Evolutionary conservation across 1,284 basidiomycete species (phyloP), one percentile per base, ranked within the genome.

Genomic region (Fomes fomentarius): DNA sequence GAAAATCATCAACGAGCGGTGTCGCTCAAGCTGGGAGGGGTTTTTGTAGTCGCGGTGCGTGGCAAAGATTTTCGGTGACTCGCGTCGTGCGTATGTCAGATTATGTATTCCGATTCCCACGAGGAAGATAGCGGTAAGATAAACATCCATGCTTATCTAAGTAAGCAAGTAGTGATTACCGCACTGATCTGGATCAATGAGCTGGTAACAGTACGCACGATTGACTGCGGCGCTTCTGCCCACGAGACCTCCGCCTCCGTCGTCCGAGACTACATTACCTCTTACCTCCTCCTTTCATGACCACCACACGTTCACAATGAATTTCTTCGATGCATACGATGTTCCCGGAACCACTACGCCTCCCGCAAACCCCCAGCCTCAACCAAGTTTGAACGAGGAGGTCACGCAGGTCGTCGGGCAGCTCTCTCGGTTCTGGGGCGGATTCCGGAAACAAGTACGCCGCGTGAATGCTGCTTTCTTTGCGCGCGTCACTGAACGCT

Each of bases 391-490:
- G 45, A 88, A 95, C 66, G 88, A 94, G 63, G 94, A 96, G 71
- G 91, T 96, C 8, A 81, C 80, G 3, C 89, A 96, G 68, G 93
- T 94, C 21, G 83, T 95, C 47, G 90, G 89, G 19, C 86, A 90
- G 63, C 75, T 95, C n/a, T 88, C 86, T 34, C 79, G 84, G 52
- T 88, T 94, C 69, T 96, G 93, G 93, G 93, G 93, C 43, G 89
- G 91, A 15, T 89, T 95, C 66, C 84, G 85, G 75, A 91, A 89
- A 70, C 91, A 94, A 85, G 93, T 88, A 63, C 63, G 85, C 64
- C 11, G 47, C 41, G 48, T 12, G 28, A 30, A 30, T 51, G 33
- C 28, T 26, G 28, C 42, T 26, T 45, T 12, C 11, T 45, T 47
- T 57, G 31, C 58, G 44, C 25, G 42, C 34, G 45, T 21, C 5